Evolutionary conservation across 768 basidiomycete species (phyloP), one percentile per base, ranked within the genome.

Genomic region (Pholiota molesta): DNA sequence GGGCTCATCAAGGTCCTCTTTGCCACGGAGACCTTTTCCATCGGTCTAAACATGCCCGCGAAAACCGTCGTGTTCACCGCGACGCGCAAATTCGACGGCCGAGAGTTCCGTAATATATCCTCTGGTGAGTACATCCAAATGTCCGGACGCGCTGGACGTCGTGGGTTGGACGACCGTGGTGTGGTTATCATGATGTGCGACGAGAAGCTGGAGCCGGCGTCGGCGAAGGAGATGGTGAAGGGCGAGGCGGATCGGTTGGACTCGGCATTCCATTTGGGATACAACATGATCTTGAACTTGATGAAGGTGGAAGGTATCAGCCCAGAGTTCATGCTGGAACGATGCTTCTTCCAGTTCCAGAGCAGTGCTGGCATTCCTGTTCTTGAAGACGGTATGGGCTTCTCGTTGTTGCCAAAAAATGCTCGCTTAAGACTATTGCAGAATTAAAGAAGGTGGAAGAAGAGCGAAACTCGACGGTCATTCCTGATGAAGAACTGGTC

Each of bases 181-280:
- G 94, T 99, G 54, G 97, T 99, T 55, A 98, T 99, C 68, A 92
- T 99, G 94, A 99, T 99, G 97, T 92, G 92, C 73, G 97, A 99
- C 74, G 95, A 99, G 78, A 98, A 97, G 76, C 82, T 99, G 49
- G 97, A 99, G 69, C 96, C 97, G 0, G 73, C 85, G 1, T 87
- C 91, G 0, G 96, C 97, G 39, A 99, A 97, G 79, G 84, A 82
- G 57, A 99, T 99, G 97, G 91, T 99, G 69, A 99, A 98, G 75
- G 97, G 97, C 51, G 91, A 97, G 78, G 95, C 97, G 4, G 97
- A 99, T 73, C 83, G 96, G 52, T 80, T 99, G 55, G 95, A 99
- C 74, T 99, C 97, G 6, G 97, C 97, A 4, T 99, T 99, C 80
- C 95, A 98, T 76, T 80, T 99, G 14, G 97, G 97, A 17, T 99